phyloP scores from a whole-genome alignment of 352 stramenopile genomes.

The Globisporangium emineosum region DNA sequence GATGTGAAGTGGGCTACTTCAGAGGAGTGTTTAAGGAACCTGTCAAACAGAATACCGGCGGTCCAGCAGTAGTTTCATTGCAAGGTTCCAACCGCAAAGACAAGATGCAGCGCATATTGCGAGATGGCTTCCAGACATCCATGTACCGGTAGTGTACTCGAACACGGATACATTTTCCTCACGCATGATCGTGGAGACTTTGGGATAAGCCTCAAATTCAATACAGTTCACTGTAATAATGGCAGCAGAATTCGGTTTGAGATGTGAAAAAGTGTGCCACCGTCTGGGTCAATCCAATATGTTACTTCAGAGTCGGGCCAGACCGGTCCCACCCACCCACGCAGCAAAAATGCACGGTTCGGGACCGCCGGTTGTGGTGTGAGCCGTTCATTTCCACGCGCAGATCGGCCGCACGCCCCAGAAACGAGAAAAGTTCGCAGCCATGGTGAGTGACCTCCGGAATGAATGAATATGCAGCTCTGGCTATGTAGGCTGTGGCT shows the following conservation, averaged over 20 bases:
- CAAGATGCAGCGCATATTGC: background rate
- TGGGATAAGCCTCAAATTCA: no score
- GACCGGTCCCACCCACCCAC: slow-evolving; percentile 16
- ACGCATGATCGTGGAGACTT: no score
- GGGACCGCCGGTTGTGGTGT: slow-evolving; percentile 22
- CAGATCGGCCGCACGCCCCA: slow-evolving; percentile 7
- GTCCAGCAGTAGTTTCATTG: slow-evolving; percentile 6
- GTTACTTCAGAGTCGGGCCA: slow-evolving; percentile 7
- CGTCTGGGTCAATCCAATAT: background rate
- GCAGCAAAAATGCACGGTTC: slow-evolving; percentile 11
- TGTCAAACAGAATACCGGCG: slow-evolving; percentile 17
- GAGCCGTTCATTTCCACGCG: slow-evolving; percentile 41
- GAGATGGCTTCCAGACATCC: no score
- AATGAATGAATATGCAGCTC: background rate
- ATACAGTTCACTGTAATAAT: no score
- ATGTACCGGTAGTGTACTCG: no score
- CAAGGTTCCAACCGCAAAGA: background rate
- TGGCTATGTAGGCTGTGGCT: background rate
- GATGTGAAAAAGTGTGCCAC: background rate
- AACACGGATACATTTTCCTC: no score
- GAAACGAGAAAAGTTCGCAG: slow-evolving; percentile 16
- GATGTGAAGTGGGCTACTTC: background rate
- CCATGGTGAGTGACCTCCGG: slow-evolving; percentile 24
- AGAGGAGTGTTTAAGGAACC: background rate
- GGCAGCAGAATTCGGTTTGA: no score